These are phyloP conservation scores for Rhynchosporium secalis DNA, from an alignment of 2,329 filamentous ascomycete genomes.

Conservation along the genomic window DNA sequence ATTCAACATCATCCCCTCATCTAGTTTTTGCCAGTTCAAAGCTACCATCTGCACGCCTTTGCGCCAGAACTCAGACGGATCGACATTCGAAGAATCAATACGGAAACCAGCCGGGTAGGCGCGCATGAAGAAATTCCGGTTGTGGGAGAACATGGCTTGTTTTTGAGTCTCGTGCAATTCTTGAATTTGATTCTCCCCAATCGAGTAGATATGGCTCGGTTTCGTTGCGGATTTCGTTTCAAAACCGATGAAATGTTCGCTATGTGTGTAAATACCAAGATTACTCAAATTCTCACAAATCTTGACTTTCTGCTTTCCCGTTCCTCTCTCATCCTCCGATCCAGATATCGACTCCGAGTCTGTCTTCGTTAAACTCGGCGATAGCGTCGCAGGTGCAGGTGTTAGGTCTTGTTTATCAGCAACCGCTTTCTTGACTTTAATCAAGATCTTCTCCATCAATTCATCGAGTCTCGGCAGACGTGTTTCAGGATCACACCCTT, in stretches of 20 bases:
- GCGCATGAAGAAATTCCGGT: conserved; percentile 79
- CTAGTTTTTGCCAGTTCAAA: conserved; percentile 89
- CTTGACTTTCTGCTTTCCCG: conserved; percentile 42
- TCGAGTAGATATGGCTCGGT: conserved; percentile 66
- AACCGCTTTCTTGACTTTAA: conserved; percentile 69
- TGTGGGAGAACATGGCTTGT: conserved; percentile 72
- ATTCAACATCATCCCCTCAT: conserved; percentile 95
- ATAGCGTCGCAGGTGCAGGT: conserved; percentile 24
- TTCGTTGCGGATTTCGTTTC: conserved; percentile 61
- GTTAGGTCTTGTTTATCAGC: conserved; percentile 26
- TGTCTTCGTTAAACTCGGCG: conserved; percentile 24
- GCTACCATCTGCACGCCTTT: conserved; percentile 89
- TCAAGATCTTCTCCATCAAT: conserved; percentile 75
- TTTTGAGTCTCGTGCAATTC: conserved; percentile 57
- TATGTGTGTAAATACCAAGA: conserved; percentile 83
- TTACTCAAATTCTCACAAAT: conserved; percentile 72
- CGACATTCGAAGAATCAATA: conserved; percentile 81
- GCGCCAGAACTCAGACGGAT: conserved; percentile 83
- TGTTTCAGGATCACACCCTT: conserved; percentile 47
- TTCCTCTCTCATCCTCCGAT: conserved; percentile 37
- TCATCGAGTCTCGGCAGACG: conserved; percentile 69
- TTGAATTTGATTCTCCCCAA: conserved; percentile 65
- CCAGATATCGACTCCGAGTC: conserved; percentile 36
- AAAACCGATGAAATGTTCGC: conserved; percentile 76
- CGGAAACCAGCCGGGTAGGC: conserved; percentile 83